Percentiles rank a stretch among this genome's conserved stretches.
Evolutionary conservation across 208 protist genomes (phyloP).

Genomic region (Leishmania tarentolae): DNA sequence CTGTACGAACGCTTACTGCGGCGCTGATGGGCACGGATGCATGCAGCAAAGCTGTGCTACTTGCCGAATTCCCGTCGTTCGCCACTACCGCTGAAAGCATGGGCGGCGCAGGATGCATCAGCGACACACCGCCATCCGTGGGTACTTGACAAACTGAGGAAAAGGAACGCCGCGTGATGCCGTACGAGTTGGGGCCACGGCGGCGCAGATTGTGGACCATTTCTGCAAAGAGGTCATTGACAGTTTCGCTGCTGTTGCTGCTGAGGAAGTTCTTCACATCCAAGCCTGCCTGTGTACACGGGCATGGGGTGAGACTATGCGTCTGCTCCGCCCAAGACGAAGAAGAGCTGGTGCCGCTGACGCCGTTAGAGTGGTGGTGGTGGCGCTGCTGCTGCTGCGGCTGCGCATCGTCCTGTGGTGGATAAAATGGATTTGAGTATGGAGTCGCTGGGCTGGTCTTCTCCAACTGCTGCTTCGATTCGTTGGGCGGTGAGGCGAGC

Average conservation of each 20-base stretch:
- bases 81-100: background rate
- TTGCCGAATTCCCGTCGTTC: background rate
- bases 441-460: background rate
- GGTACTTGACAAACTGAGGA: conserved; percentile 10
- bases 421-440: background rate
- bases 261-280: conserved; percentile 23
- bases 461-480: background rate
- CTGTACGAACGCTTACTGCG: conserved; percentile 25
- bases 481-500: background rate
- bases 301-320: conserved; percentile 19
- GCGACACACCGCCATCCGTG: background rate
- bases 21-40: background rate
- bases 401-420: background rate
- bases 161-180: conserved; percentile 42
- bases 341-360: background rate
- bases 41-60: too few relatives aligned
- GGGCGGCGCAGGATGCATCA: background rate
- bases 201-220: conserved; percentile 50
- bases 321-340: background rate
- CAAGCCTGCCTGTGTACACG: conserved; percentile 16
- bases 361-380: background rate
- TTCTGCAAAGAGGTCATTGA: conserved; percentile 29
- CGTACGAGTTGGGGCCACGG: conserved; percentile 54
- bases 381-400: background rate
- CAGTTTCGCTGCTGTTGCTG: conserved; percentile 4